Evolutionary conservation across 202 grass and related monocot genomes (phyloP), one percentile per base, ranked within the genome.

Genomic region (Schoenoplectus triqueter): DNA sequence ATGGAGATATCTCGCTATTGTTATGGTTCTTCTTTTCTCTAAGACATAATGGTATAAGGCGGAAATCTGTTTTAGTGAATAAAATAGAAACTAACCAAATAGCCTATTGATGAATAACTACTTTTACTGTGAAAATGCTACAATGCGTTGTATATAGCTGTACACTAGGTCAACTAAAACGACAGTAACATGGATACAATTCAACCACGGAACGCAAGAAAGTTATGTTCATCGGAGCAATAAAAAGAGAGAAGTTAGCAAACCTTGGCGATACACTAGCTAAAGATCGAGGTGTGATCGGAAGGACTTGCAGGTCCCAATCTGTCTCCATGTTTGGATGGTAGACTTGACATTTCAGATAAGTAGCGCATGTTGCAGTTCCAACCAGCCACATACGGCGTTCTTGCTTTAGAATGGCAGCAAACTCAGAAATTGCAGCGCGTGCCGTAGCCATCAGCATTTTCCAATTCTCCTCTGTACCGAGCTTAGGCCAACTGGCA

Each of bases 241-340:
- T 4, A 57, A 31, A 31, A 31, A 44, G 15, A 18, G 10, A 79
- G 5, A 64, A 60, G n/a, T 60, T 85, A 22, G n/a, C 45, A n/a
- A 64, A 93, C 92, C 95, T 98, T 22, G 91, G 88, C 1, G 87
- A 73, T 8, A 90, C 44, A 2, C 88, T 86, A 13, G 86, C 78
- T 40, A 89, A 89, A 62, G 90, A 89, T 10, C 87, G 81, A 15
- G 92, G 92, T 5, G 88, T 83, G 80, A 98, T 86, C 80, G 96
- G 96, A 20, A 98, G 85, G 1, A 89, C 96, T 82, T 98, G 92
- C 31, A 98, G 82, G 76, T 95, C 93, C 96, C 96, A 98, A 9
- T 98, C 93, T 8, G 10, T 86, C 88, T 98, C 96, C 84, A 98
- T 87, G 9, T 85, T 70, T 6, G 93, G 90, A 88, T 95, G 91